phyloP scores from a whole-genome alignment of 306 rosid genomes.

The Cicer arietinum region DNA sequence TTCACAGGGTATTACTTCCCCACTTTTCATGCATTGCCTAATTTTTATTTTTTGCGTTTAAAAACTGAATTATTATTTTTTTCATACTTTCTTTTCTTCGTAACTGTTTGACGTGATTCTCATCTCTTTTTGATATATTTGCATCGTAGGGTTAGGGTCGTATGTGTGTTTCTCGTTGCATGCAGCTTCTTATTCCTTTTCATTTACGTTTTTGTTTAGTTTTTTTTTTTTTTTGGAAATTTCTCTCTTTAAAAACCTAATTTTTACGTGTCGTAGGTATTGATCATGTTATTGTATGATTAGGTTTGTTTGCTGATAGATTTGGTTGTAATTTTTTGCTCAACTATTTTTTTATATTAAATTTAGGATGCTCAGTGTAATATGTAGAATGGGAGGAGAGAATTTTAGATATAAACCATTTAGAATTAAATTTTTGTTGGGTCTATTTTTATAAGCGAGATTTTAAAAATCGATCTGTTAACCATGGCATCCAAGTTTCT shows the following conservation, averaged over 20 bases:
- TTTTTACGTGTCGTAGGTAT: not conserved
- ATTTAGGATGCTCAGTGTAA: not conserved
- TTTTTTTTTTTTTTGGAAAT: not conserved
- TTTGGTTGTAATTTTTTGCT: not conserved
- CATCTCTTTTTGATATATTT: slow-evolving; percentile 5
- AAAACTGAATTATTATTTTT: slow-evolving; percentile 40
- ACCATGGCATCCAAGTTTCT: not conserved
- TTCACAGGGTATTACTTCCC: slow-evolving; percentile 1
- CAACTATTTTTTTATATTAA: not conserved
- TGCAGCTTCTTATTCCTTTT: slow-evolving; percentile 46
- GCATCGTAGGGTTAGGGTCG: not conserved
- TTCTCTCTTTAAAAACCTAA: not conserved
- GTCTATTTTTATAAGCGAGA: not conserved
- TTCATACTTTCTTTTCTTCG: slow-evolving; percentile 14
- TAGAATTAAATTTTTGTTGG: not conserved
- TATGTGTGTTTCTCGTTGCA: slow-evolving; percentile 43
- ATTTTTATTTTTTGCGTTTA: slow-evolving; percentile 20
- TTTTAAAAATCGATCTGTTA: not conserved
- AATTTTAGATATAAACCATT: slow-evolving; percentile 38
- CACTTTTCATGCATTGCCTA: slow-evolving; percentile 14
- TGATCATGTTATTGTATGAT: not conserved
- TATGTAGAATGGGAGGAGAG: slow-evolving; percentile 43
- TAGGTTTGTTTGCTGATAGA: not conserved
- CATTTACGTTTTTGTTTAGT: slow-evolving; percentile 23
- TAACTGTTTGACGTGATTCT: not conserved